Evolutionary conservation across 306 rosid species (phyloP), one percentile per base, ranked within the genome.

Genomic region (Benincasa hispida): DNA sequence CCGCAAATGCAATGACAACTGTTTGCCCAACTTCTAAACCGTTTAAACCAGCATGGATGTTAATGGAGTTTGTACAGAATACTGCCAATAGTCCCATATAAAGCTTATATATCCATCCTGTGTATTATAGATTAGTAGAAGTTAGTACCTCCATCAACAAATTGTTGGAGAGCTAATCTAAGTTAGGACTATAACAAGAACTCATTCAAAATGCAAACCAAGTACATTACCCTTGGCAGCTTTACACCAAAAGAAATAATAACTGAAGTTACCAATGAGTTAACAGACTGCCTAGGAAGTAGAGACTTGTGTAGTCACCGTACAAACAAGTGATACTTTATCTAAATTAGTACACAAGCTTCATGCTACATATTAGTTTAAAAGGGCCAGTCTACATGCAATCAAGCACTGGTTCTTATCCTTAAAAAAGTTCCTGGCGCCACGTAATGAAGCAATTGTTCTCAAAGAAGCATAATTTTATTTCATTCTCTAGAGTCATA

Each of bases 21-120:
- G 97, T 94, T 84, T 91, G 96, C 57, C 99, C 98, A 83, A 88
- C 97, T 89, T 91, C 91, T 57, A 91, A 93, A 48, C 96, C 98
- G 66, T 88, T 91, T 78, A 91, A 14, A 70, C 99, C 97, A 81
- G 99, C 99, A 79, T 94, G 99, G 56, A 94, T 94, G 78, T 90
- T 89, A 77, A 94, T 90, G 45, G 97, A 94, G 84, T 94, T 94
- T 81, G 99, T 94, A 84, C 99, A 94, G 80, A 94, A 94, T 83
- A 94, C 93, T 5, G 96, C 96, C 90, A 94, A 79, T 75, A 94
- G 94, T 48, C 96, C 92, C 99, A 94, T 92, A 78, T 94, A 94
- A 60, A 92, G 82, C 88, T 94, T 94, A 78, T 94, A 94, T 12
- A 94, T 81, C 93, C 96, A 89, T 76, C 99, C 99, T 94, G 72